Base-by-base conservation (phyloP, 225 moss, liverwort and hornwort species). In the Ulota crispa region DNA sequence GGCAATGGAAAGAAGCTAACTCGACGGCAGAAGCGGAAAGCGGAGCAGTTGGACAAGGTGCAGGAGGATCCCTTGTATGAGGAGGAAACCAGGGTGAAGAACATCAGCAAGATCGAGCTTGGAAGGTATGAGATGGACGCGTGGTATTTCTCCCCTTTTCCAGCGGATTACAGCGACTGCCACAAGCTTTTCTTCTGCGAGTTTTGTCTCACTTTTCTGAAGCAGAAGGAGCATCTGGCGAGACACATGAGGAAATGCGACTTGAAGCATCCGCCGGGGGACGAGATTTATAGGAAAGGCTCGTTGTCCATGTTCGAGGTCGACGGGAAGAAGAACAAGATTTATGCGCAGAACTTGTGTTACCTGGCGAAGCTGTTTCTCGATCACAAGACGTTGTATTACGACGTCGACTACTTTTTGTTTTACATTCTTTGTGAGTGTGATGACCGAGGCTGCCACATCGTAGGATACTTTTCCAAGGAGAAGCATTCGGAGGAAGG, bases 401-500 rank as follows among this genome's bases (percentile, higher is more conserved):
- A 95, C 53, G 92, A 93, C 43, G 95, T 95, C 9, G 93, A 94
- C 81, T 81, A 93, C 8, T 95, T 95, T 71, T 77, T 95, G 37
- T 95, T 94, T 54, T 95, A 93, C 75, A 93, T 93, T 76, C 84
- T 95, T 1, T 95, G 95, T 50, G 95, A 95, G 63, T 95, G 95
- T 62, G 95, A 93, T 79, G 95, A 95, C 73, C 92, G 95, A 4
- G 95, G 95, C 37, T 95, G 93, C 75, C 93, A 95, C 85, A 93
- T 93, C 89, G 92, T 95, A 39, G 95, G 95, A 4, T 95, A 95
- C 64, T 95, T 95, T 60, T 95, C 95, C 31, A 95, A 95, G 83
- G 95, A 95, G 78, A 95, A 95, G 67, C 93, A 95, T 47, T 93
- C 95, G 9, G 95, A 93, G 79, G 95, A 95, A 72, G 95, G 95